Percentiles rank a stretch among this genome's conserved stretches.
phyloP scores from a whole-genome alignment of 169 alveolate species.

The Eimeria praecox region DNA sequence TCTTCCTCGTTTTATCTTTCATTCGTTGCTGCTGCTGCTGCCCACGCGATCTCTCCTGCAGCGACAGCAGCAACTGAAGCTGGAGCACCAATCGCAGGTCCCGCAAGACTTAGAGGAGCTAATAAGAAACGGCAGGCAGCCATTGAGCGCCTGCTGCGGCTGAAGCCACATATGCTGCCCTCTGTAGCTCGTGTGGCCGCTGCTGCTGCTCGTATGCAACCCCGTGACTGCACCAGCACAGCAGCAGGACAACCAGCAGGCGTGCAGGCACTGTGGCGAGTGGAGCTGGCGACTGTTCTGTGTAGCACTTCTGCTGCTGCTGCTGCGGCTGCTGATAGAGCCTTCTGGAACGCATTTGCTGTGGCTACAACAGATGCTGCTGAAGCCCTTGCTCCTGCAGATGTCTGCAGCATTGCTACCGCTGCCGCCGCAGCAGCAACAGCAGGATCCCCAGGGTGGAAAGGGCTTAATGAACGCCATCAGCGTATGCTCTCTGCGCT shows the following conservation, averaged over 20 bases:
- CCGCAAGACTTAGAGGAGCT: slow-evolving; percentile 45
- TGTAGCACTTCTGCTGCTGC: slow-evolving; percentile 48
- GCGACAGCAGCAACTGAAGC: slow-evolving; percentile 73
- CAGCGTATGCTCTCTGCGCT: slow-evolving; percentile 45
- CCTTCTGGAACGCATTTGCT: slow-evolving; percentile 64
- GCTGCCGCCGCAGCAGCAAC: slow-evolving; percentile 70
- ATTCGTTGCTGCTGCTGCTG: slow-evolving; percentile 65
- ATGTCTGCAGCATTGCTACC: background rate
- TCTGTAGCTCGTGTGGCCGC: slow-evolving; percentile 69
- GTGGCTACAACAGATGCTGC: slow-evolving; percentile 54
- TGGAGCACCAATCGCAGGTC: slow-evolving; percentile 36
- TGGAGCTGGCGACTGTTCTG: slow-evolving; percentile 39
- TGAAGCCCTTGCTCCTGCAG: slow-evolving; percentile 42
- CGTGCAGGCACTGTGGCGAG: slow-evolving; percentile 52
- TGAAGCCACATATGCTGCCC: slow-evolving; percentile 29
- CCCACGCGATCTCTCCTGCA: slow-evolving; percentile 56
- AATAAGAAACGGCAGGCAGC: slow-evolving; percentile 65
- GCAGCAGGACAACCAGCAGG: slow-evolving; percentile 9
- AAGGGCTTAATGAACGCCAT: slow-evolving; percentile 25
- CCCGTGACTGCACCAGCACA: slow-evolving; percentile 7
- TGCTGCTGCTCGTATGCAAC: slow-evolving; percentile 71
- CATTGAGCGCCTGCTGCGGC: slow-evolving; percentile 45
- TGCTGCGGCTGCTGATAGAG: slow-evolving; percentile 70
- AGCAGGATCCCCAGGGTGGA: slow-evolving; percentile 68
- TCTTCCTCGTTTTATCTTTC: slow-evolving; percentile 55